phyloP scores from a whole-genome alignment of 2,329 filamentous ascomycete genomes.

The Arthrobotrys iridis region DNA sequence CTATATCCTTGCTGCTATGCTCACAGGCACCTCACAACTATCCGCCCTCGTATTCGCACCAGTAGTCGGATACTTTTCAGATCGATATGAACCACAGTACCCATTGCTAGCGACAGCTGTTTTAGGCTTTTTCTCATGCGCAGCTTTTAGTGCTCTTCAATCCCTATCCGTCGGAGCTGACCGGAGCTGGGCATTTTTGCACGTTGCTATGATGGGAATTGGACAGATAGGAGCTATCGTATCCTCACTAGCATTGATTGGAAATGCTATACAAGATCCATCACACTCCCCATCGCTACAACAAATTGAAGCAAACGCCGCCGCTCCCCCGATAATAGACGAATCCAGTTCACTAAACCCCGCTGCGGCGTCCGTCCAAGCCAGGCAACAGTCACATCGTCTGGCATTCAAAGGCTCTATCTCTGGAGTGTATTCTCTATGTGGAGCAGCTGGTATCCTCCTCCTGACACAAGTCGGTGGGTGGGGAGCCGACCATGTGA shows the following conservation, averaged over 20 bases:
- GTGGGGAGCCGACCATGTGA: constrained; percentile 61
- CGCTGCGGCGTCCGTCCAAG: constrained; percentile 55
- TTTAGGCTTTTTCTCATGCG: constrained; percentile 81
- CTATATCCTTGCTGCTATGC: constrained; percentile 78
- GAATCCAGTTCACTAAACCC: constrained; percentile 16
- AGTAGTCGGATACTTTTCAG: constrained; percentile 85
- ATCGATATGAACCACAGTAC: constrained; percentile 69
- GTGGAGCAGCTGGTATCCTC: constrained; percentile 87
- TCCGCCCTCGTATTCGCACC: constrained; percentile 86
- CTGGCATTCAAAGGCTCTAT: constrained; percentile 87
- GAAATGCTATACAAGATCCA: constrained; percentile 73
- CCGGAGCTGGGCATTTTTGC: constrained; percentile 75
- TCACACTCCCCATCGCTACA: constrained; percentile 10
- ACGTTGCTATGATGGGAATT: constrained; percentile 78
- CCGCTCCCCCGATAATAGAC: constrained; percentile 38
- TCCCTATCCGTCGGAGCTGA: constrained; percentile 72
- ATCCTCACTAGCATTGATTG: constrained; percentile 88
- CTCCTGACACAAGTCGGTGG: constrained; percentile 92
- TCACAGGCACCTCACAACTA: constrained; percentile 89
- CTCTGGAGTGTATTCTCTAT: constrained; percentile 91
- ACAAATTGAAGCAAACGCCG: constrained; percentile 55
- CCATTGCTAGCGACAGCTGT: constrained; percentile 78
- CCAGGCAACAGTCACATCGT: constrained; percentile 60
- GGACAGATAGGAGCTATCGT: constrained; percentile 97
- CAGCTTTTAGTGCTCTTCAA: constrained; percentile 76